Evolutionary conservation across 257 asterid species (phyloP), one percentile per base, ranked within the genome.

Genomic region (Coffea canephora): DNA sequence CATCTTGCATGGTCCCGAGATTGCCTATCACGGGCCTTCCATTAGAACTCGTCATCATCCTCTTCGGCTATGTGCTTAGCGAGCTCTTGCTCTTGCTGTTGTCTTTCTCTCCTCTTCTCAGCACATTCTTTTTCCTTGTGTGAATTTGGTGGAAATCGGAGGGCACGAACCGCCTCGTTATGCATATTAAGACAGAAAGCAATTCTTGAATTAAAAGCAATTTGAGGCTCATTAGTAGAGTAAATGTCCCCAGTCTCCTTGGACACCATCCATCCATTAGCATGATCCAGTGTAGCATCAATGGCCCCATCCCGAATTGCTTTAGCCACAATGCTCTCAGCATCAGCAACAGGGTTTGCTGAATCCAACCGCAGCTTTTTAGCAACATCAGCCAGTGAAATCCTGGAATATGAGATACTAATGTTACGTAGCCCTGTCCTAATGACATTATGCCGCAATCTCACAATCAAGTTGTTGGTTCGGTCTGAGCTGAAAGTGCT

Each of bases 11-110:
- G 12, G 14, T 13, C 69, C 71, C 41, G 61, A 78, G 62, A 57
- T 46, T 46, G 77, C 43, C 69, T 79, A 16, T 46, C 55, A 74
- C 82, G 48, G 39, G 39, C 54, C 9, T 18, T 54, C 25, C 41
- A 80, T 88, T 75, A 91, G 85, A 93, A 95, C 31, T 91, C 97
- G 3, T 94, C 98, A 21, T 91, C 98, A 64, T 95, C 98, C 84
- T 93, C 98, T 87, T 95, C 98, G 12, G 97, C 98, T 71, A 91
- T 93, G 84, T 93, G 97, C 82, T 93, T 92, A 12, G 98, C 98
- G 80, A 95, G 96, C 77, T 95, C 97, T 83, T 94, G 98, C 86
- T 94, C 98, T 80, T 89, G 98, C 73, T 89, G 97, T 48, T 89
- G 96, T 75, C 97, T 89, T 87, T 93, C 98, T 81, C 96, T 90